phyloP scores from a whole-genome alignment of 2,329 filamentous ascomycete genomes.

The Neofusicoccum laricinum region DNA sequence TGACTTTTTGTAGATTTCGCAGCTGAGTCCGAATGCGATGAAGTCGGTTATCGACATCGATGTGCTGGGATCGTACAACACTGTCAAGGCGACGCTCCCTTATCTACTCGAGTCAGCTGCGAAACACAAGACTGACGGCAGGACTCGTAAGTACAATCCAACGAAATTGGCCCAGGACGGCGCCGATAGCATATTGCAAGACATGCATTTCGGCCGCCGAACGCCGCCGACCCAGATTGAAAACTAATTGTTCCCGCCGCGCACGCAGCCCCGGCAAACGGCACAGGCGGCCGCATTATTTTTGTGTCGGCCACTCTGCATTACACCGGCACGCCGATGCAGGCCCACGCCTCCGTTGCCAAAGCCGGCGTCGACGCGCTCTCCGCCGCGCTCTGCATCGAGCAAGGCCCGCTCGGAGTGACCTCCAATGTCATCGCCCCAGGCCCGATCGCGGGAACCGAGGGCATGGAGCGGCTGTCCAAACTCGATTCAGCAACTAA shows the following conservation, averaged over 20 bases:
- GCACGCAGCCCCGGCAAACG: slow-evolving; percentile 32
- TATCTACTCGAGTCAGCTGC: slow-evolving; percentile 73
- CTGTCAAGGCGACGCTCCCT: slow-evolving; percentile 84
- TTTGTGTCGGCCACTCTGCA: slow-evolving; percentile 90
- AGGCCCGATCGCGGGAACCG: slow-evolving; percentile 80
- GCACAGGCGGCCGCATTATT: slow-evolving; percentile 78
- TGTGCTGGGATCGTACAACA: slow-evolving; percentile 90
- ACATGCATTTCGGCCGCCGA: slow-evolving; percentile 1
- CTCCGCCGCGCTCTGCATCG: slow-evolving; percentile 73
- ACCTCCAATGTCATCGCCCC: slow-evolving; percentile 87
- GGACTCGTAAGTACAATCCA: slow-evolving; percentile 39
- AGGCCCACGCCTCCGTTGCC: slow-evolving; percentile 85
- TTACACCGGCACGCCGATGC: slow-evolving; percentile 80
- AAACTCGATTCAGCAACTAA: slow-evolving; percentile 31
- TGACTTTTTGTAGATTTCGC: slow-evolving; percentile 54
- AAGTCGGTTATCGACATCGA: slow-evolving; percentile 96
- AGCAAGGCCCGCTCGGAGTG: slow-evolving; percentile 84
- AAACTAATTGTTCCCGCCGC: neutral
- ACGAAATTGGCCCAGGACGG: slow-evolving; percentile 18
- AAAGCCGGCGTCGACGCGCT: slow-evolving; percentile 90
- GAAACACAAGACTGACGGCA: slow-evolving; percentile 59
- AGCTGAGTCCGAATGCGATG: slow-evolving; percentile 84
- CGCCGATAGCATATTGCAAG: slow-evolving; percentile 33
- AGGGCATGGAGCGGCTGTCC: slow-evolving; percentile 52
- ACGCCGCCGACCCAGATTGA: neutral